Percentiles rank a stretch among this genome's conserved stretches.
phyloP scores from a whole-genome alignment of 2,329 filamentous ascomycete genomes.

The Hansfordia pulvinata region DNA sequence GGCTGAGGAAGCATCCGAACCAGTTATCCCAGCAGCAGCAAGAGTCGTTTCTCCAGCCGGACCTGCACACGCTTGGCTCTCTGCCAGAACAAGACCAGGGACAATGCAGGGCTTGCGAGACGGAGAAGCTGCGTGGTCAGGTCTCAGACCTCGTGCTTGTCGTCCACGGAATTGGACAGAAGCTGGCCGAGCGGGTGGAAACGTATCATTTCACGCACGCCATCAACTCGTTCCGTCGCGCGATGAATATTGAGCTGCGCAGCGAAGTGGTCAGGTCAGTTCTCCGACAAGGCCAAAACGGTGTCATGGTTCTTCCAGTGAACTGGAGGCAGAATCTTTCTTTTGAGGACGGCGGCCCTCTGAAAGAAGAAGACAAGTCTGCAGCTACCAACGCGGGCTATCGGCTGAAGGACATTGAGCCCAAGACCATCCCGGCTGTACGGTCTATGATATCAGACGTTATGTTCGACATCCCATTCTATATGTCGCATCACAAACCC shows the following conservation, averaged over 20 bases:
- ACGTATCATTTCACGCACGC: conserved; percentile 96
- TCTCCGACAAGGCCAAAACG: conserved; percentile 65
- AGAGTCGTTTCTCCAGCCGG: too few relatives aligned
- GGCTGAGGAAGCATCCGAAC: conserved; percentile 54
- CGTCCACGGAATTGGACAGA: conserved; percentile 92
- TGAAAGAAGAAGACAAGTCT: conserved; percentile 36
- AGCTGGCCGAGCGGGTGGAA: conserved; percentile 85
- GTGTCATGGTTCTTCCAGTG: conserved; percentile 84
- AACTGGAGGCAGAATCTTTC: conserved; percentile 89
- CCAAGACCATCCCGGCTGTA: conserved; percentile 79
- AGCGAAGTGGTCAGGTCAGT: conserved; percentile 61
- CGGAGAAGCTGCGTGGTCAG: conserved; percentile 49
- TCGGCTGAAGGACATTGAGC: conserved; percentile 77
- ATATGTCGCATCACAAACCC: conserved; percentile 88
- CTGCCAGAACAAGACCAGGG: conserved; percentile 8
- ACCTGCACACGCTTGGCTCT: too few relatives aligned
- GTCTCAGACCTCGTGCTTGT: conserved; percentile 84
- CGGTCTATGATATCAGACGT: conserved; percentile 90
- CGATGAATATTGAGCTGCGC: conserved; percentile 73
- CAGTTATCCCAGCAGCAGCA: conserved; percentile 15
- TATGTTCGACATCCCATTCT: conserved; percentile 97
- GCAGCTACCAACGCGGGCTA: conserved; percentile 46
- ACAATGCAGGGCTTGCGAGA: conserved; percentile 43
- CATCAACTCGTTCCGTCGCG: conserved; percentile 78
- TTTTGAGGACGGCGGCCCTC: conserved; percentile 65